Base-by-base conservation (phyloP, 1,284 basidiomycete species). In the Puccinia triticina region DNA sequence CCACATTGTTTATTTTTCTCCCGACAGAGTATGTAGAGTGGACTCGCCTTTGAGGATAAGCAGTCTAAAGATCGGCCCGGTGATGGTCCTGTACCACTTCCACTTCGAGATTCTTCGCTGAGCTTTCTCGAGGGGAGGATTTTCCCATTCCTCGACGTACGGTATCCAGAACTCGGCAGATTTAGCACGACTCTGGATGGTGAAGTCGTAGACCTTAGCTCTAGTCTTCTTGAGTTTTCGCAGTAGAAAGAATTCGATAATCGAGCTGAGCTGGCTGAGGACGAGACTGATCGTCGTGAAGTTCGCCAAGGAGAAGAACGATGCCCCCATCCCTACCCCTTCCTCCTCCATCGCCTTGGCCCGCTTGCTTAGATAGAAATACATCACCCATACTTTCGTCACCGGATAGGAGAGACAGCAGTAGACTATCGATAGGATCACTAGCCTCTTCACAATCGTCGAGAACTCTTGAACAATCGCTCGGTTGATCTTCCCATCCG, bases 211-310 rank as follows among this genome's bases (percentile, higher is more conserved):
- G 46, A 90, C 93, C 12, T 93, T 90, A 55, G 91, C 91, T 2
- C 92, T 90, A 0, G 93, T 92, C 76, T 94, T 90, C 43, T 90
- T 90, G 76, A 95, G 91, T 87, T 94, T 94, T 57, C 91, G 90
- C 72, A 90, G 89, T 75, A 95, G 90, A 88, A 95, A 95, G 88
- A 92, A 95, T 10, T 89, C 89, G 77, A 95, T 89, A 82, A 96
- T 92, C 40, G 87, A 87, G 0, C 92, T 92, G 50, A 93, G 85
- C 87, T 95, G 94, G 2, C 90, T 88, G 8, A 92, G 90, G 7
- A 94, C 86, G 83, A 94, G 89, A 82, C 93, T 88, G 23, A 93
- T 86, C 0, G 93, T 90, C 7, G 93, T 93, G 85, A 93, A 93
- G 46, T 32, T 74, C 23, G 26, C 7, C 40, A 74, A 11, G 3